Evolutionary conservation across 768 basidiomycete genomes (phyloP).

Genomic region (Coprinopsis strossmayeri): DNA sequence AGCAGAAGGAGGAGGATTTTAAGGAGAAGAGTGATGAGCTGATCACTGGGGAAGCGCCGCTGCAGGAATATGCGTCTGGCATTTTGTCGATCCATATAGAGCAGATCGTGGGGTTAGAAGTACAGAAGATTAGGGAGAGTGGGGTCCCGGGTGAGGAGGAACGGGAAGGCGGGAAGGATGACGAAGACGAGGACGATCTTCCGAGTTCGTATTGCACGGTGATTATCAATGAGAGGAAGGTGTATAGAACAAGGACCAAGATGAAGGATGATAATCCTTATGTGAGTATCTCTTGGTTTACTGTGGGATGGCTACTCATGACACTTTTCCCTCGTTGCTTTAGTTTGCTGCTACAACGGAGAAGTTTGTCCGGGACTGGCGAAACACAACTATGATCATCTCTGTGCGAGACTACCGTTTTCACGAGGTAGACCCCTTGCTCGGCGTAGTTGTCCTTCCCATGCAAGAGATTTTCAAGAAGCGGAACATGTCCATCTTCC

Average conservation of each 20-base stretch:
- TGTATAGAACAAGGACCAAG: constrained; percentile 41
- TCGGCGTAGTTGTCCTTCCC: constrained; percentile 62
- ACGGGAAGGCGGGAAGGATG: constrained; percentile 49
- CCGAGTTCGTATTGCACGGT: constrained; percentile 58
- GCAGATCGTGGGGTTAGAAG: constrained; percentile 56
- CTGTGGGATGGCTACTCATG: no score
- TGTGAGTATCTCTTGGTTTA: constrained; percentile 22
- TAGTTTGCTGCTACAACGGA: constrained; percentile 63
- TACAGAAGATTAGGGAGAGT: constrained; percentile 45
- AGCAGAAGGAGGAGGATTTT: constrained; percentile 31
- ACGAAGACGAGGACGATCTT: constrained; percentile 49
- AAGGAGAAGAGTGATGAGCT: constrained; percentile 31
- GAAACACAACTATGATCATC: constrained; percentile 51
- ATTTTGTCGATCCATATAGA: constrained; percentile 61
- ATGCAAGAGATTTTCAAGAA: constrained; percentile 35
- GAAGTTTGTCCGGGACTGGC: constrained; percentile 60
- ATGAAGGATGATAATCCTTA: constrained; percentile 39
- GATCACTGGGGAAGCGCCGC: constrained; percentile 44
- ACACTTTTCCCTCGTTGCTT: background rate
- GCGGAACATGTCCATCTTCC: constrained; percentile 42
- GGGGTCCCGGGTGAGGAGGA: constrained; percentile 47
- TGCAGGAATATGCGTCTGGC: constrained; percentile 58
- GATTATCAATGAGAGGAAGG: constrained; percentile 35
- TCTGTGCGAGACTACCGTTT: constrained; percentile 55
- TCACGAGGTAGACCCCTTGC: constrained; percentile 58